Evolutionary conservation across 257 asterid genomes (phyloP).

Genomic region (Ilex aquifolium): DNA sequence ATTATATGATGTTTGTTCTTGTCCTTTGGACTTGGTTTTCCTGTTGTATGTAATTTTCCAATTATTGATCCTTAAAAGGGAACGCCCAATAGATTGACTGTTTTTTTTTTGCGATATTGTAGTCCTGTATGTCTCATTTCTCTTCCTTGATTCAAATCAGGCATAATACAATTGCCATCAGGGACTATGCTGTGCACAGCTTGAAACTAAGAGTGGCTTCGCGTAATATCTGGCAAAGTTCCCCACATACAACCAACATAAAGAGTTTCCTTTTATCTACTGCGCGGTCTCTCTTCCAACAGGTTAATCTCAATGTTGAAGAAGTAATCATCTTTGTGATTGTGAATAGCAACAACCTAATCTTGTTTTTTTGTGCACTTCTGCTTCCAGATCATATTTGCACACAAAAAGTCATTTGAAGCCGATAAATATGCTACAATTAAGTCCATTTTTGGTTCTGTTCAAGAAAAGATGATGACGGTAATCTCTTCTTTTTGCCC

Average conservation of each 20-base stretch:
- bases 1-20: background rate
- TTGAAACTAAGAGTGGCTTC: constrained; percentile 70
- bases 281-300: constrained; percentile 72
- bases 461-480: constrained; percentile 21
- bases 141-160: constrained; percentile 27
- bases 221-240: constrained; percentile 67
- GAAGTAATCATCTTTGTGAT: background rate
- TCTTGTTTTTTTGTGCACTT: constrained; percentile 8
- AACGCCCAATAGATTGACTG: background rate
- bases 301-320: constrained; percentile 34
- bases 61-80: too few species aligned
- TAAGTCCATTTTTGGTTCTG: constrained; percentile 34
- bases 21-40: background rate
- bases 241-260: constrained; percentile 25
- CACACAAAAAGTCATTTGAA: constrained; percentile 63
- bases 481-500: constrained; percentile 27
- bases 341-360: constrained; percentile 1
- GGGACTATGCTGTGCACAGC: constrained; percentile 51
- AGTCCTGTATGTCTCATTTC: constrained; percentile 1
- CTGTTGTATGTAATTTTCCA: background rate
- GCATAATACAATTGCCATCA: constrained; percentile 36
- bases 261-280: constrained; percentile 47
- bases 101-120: background rate
- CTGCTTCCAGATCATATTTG: constrained; percentile 50
- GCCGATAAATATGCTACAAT: constrained; percentile 44